Percentiles rank a stretch among this genome's conserved stretches.
phyloP scores from a whole-genome alignment of 169 alveolate genomes.

The Perkinsus marinus region DNA sequence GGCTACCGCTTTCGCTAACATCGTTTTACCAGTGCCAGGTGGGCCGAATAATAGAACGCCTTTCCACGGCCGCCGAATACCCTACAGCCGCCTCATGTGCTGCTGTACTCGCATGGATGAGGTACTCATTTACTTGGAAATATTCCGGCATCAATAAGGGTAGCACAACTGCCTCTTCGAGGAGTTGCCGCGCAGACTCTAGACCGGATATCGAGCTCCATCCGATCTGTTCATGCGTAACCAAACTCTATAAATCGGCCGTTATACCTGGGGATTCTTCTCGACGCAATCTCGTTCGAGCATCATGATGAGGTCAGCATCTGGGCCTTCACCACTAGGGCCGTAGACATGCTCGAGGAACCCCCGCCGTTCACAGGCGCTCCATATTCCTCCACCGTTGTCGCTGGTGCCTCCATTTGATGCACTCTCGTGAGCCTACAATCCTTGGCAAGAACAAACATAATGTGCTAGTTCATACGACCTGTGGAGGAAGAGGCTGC shows the following conservation, averaged over 20 bases:
- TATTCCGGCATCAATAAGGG: conserved; percentile 72
- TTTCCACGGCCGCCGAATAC: conserved; percentile 52
- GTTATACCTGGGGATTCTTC: not conserved
- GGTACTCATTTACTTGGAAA: conserved; percentile 53
- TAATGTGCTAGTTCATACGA: no score
- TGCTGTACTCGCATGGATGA: no score
- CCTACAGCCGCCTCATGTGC: not conserved
- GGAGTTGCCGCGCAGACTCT: conserved; percentile 58
- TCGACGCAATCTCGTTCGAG: not conserved
- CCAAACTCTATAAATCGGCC: not conserved
- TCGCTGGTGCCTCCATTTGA: not conserved
- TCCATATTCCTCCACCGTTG: not conserved
- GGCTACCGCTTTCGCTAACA: conserved; percentile 72
- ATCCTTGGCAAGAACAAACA: no score
- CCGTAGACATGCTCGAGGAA: not conserved
- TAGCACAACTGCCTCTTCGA: conserved; percentile 72
- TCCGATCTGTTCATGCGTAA: not conserved
- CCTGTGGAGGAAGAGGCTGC: not conserved
- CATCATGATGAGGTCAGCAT: not conserved
- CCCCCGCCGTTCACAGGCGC: not conserved
- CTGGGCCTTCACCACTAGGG: not conserved
- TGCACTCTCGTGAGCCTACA: not conserved
- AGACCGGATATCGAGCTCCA: conserved; percentile 39
- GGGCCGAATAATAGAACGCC: conserved; percentile 74
- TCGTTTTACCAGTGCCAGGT: conserved; percentile 76